phyloP scores from a whole-genome alignment of 345 rosid species.

The Brassica rapa region DNA sequence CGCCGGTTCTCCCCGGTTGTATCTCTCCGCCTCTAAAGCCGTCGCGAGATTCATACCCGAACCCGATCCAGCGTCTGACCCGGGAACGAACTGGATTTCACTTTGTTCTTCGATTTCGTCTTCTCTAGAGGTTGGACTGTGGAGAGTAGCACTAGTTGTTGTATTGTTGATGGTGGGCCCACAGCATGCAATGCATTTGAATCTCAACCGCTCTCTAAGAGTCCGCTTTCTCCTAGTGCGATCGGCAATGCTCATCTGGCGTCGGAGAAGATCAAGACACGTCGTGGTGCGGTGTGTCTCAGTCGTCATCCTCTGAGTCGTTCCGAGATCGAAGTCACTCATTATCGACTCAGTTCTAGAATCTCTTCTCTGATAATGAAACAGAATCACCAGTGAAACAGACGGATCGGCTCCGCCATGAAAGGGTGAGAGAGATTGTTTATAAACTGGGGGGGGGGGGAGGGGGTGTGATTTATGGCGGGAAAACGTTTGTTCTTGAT shows the following conservation, averaged over 20 bases:
- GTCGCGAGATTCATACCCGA: slow-evolving; percentile 83
- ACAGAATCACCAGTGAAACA: neutral
- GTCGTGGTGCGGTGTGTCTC: slow-evolving; percentile 45
- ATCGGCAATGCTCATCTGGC: slow-evolving; percentile 56
- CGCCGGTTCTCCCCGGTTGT: slow-evolving; percentile 42
- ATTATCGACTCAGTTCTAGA: slow-evolving; percentile 34
- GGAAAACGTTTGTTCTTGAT: slow-evolving; percentile 1
- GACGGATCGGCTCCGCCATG: slow-evolving; percentile 18
- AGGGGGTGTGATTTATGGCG: slow-evolving; percentile 7
- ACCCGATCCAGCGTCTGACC: slow-evolving; percentile 29
- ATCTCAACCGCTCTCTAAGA: slow-evolving; percentile 65
- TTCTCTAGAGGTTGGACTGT: slow-evolving; percentile 43
- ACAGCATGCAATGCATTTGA: slow-evolving; percentile 67
- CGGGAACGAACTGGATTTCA: slow-evolving; percentile 12
- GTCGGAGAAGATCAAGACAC: slow-evolving; percentile 54
- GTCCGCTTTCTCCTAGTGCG: slow-evolving; percentile 49
- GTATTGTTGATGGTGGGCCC: slow-evolving; percentile 45
- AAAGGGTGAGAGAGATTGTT: slow-evolving; percentile 20
- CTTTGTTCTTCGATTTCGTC: slow-evolving; percentile 21
- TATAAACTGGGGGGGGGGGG: neutral
- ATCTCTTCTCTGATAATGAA: neutral
- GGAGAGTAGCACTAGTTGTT: neutral
- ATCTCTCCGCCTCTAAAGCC: slow-evolving; percentile 84
- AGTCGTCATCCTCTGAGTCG: slow-evolving; percentile 51
- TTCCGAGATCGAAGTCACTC: slow-evolving; percentile 49